Evolutionary conservation across 768 basidiomycete genomes (phyloP).

Genomic region (Multifurca ochricompacta): DNA sequence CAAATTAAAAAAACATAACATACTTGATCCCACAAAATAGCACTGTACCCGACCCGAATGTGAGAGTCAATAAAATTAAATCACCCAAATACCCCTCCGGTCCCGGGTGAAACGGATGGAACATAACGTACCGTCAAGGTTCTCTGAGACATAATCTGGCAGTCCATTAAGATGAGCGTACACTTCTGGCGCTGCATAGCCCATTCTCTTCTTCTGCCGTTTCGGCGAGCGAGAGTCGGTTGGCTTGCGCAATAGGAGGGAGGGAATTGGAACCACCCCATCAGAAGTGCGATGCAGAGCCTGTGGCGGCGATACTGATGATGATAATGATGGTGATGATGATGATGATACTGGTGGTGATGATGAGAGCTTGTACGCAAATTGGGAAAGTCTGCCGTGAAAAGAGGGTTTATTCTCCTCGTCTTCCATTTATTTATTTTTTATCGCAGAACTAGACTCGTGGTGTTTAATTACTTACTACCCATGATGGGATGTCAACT

Average conservation of each 20-base stretch:
- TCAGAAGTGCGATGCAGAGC: not conserved
- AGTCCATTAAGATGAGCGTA: constrained; percentile 46
- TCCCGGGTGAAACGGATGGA: no score
- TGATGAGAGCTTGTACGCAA: not conserved
- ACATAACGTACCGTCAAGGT: constrained; percentile 55
- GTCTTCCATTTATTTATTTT: not conserved
- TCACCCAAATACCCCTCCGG: no score
- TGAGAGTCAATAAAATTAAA: not conserved
- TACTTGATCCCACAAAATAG: constrained; percentile 86
- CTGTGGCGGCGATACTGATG: not conserved
- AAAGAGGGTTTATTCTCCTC: not conserved
- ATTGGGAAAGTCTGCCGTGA: not conserved
- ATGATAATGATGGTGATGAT: not conserved
- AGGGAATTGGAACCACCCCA: not conserved
- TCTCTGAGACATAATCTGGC: constrained; percentile 43
- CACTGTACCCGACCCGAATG: constrained; percentile 34
- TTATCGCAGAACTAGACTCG: no score
- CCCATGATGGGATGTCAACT: constrained; percentile 6
- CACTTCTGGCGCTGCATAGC: constrained; percentile 43
- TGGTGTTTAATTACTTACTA: not conserved
- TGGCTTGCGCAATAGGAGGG: not conserved
- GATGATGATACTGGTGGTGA: no score
- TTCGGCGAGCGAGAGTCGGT: not conserved
- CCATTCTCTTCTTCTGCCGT: constrained; percentile 29
- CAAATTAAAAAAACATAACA: constrained; percentile 11